Evolutionary conservation across 805 yeast genomes (phyloP).

Genomic region (Sporopachydermia quercuum): DNA sequence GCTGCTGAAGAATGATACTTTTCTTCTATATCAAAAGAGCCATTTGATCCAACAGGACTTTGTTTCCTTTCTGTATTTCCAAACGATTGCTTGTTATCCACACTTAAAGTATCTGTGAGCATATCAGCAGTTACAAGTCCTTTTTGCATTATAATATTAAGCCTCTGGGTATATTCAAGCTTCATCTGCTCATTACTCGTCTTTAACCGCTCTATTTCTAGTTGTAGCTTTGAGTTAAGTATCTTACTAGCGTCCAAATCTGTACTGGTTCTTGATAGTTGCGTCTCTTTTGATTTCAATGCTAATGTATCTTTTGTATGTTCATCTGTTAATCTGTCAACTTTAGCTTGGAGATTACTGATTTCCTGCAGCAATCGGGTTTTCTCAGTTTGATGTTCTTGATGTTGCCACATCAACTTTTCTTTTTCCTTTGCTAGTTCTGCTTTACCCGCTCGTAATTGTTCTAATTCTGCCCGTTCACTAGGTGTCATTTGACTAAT

Average conservation of each 20-base stretch:
- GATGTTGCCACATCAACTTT: constrained; percentile 16
- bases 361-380: constrained; percentile 21
- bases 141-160: not conserved
- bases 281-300: constrained; percentile 56
- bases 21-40: not conserved
- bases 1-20: not conserved
- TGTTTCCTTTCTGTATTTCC: not conserved
- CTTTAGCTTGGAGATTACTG: constrained; percentile 17
- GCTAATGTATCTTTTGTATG: constrained; percentile 34
- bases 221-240: constrained; percentile 39
- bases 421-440: constrained; percentile 26
- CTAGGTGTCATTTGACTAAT: constrained; percentile 8
- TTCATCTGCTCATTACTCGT: constrained; percentile 4
- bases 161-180: constrained; percentile 2
- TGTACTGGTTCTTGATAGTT: constrained; percentile 39
- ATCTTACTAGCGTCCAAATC: constrained; percentile 46
- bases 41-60: not conserved
- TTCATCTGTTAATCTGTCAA: constrained; percentile 28
- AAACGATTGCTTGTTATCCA: not conserved
- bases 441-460: constrained; percentile 37
- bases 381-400: constrained; percentile 17
- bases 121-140: not conserved
- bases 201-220: constrained; percentile 23
- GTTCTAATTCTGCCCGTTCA: constrained; percentile 33
- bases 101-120: not conserved